Conservation (phyloP, 108 stramenopile species). For the Nitzschia sp. region DNA sequence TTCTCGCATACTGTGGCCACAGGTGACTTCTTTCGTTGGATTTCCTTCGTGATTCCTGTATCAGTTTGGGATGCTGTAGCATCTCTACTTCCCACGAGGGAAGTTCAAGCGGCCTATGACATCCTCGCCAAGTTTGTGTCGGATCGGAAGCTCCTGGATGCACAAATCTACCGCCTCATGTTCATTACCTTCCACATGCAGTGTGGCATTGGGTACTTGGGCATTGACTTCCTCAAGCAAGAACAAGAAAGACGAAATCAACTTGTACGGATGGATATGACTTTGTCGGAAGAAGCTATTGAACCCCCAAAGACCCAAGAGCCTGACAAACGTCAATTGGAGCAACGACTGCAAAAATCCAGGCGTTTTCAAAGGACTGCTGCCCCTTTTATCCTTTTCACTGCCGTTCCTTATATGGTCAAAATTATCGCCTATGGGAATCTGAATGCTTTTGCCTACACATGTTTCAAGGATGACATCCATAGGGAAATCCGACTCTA, state of each 20-base stretch:
- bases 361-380: constrained; percentile 67
- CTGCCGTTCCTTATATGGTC: constrained; percentile 84
- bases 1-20: constrained; percentile 36
- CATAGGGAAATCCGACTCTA: constrained; percentile 80
- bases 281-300: not conserved
- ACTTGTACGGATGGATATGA: constrained; percentile 74
- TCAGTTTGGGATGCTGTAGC: constrained; percentile 28
- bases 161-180: constrained; percentile 62
- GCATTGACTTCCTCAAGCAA: constrained; percentile 71
- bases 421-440: constrained; percentile 82
- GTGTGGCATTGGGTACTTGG: constrained; percentile 81
- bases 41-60: constrained; percentile 27
- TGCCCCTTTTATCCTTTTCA: constrained; percentile 72
- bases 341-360: constrained; percentile 37
- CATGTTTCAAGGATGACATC: constrained; percentile 69
- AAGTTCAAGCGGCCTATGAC: constrained; percentile 58
- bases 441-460: constrained; percentile 76
- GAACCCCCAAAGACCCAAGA: not conserved
- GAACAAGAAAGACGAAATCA: constrained; percentile 79
- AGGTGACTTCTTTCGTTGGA: constrained; percentile 15
- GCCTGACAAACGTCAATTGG: constrained; percentile 4
- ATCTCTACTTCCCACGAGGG: constrained; percentile 66
- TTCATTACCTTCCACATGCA: constrained; percentile 89
- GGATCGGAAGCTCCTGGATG: constrained; percentile 42
- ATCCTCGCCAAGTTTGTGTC: constrained; percentile 55